Evolutionary conservation across 768 basidiomycete genomes (phyloP).

Genomic region (Boletus fagicola): DNA sequence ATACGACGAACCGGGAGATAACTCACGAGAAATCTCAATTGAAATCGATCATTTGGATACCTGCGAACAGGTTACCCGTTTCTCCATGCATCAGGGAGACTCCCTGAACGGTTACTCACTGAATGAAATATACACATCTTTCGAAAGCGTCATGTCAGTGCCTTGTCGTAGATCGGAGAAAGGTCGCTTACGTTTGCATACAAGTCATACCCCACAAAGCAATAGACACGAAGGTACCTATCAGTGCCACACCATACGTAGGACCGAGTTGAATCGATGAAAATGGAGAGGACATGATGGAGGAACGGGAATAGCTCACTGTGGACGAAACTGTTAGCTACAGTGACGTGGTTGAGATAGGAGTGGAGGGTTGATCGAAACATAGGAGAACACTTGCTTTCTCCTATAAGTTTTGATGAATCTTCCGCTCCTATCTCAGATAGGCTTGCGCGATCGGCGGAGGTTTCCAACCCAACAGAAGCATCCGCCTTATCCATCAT

Average conservation of each 20-base stretch:
- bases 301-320: background rate
- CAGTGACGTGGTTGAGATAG: too few relatives aligned
- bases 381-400: too few relatives aligned
- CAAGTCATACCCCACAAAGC: constrained; percentile 15
- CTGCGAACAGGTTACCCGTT: background rate
- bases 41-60: background rate
- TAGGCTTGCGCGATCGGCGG: too few relatives aligned
- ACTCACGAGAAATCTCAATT: background rate
- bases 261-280: background rate
- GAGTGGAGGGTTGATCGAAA: too few relatives aligned
- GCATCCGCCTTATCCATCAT: too few relatives aligned
- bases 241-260: constrained; percentile 10
- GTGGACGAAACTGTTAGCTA: too few relatives aligned
- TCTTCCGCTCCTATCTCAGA: too few relatives aligned
- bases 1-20: too few relatives aligned
- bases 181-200: constrained; percentile 10
- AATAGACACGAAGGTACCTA: constrained; percentile 3
- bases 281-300: constrained; percentile 1
- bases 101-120: background rate
- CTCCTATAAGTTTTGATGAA: too few relatives aligned
- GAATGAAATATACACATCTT: constrained; percentile 1
- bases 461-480: too few relatives aligned
- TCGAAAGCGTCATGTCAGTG: background rate
- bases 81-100: background rate
- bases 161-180: background rate